Evolutionary conservation across 2,329 filamentous ascomycete species (phyloP), one percentile per base, ranked within the genome.

Genomic region (Neopestalotiopsis sp.): DNA sequence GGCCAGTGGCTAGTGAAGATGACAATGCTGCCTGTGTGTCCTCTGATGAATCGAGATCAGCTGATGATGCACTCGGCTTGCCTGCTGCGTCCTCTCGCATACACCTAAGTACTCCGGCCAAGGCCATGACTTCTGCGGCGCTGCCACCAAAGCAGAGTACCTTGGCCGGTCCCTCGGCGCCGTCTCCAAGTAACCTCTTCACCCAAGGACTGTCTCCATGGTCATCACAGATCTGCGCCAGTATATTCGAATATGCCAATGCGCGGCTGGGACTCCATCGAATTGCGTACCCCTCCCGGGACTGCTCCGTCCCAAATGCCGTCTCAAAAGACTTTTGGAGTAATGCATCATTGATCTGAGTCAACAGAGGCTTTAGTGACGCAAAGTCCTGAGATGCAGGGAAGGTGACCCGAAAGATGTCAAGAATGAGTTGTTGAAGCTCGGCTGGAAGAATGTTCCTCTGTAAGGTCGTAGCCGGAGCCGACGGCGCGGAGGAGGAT

Each of bases 231-330:
- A 72, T 58, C 63, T 68, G 70, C 58, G 71, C 71, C 13, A 72
- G 66, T 42, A 71, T 45, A 69, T 70, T 70, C 45, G 70, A 70
- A 65, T 68, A 66, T 20, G 45, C 61, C 67, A 72, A 62, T 38
- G 71, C 70, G 57, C 70, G 67, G 64, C 71, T 72, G 7, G 71
- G 71, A 38, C 71, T 71, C 71, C 71, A 72, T 60, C 71, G 71
- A 67, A 72, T 70, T 32, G 71, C 69, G 67, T 70, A 72, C n/a
- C 68, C 70, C 61, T 72, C 71, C 59, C 69, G 42, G 40, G 69
- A 71, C n/a, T 71, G 67, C 52, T 70, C 62, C 2, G 32, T 70
- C 40, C 68, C 70, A 62, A 72, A 72, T 34, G 69, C 70, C 61
- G 45, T 69, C 45, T 65, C 62, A 61, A 70, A 69, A 49, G 70